Conservation (phyloP, 257 asterid species). For the Haberlea rhodopensis region DNA sequence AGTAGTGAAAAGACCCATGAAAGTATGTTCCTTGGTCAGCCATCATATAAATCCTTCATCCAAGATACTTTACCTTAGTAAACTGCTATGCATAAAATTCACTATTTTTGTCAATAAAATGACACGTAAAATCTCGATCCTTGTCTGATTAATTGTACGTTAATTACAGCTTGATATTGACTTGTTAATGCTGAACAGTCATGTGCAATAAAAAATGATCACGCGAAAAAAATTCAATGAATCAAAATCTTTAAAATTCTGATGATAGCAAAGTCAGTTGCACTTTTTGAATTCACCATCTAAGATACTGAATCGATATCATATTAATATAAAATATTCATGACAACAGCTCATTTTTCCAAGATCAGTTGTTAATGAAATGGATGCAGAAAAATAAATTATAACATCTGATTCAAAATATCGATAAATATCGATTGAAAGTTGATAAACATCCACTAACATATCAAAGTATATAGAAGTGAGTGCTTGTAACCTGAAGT, state of each 20-base stretch:
- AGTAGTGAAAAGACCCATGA: too few species aligned
- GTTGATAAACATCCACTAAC: constrained; percentile 17
- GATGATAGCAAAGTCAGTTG: neutral
- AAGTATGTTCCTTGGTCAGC: too few species aligned
- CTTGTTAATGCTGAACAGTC: neutral
- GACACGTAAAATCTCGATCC: neutral
- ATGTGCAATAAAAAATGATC: neutral
- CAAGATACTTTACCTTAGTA: too few species aligned
- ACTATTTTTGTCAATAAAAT: too few species aligned
- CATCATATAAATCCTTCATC: too few species aligned
- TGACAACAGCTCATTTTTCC: constrained; percentile 8
- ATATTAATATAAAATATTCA: neutral
- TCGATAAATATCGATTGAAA: constrained; percentile 13
- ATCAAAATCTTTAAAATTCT: neutral
- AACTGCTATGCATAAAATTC: neutral
- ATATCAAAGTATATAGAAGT: neutral
- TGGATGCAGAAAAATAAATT: neutral
- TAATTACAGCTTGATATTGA: neutral
- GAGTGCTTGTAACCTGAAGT: constrained; percentile 69
- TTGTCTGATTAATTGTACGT: neutral
- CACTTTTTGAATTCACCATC: neutral
- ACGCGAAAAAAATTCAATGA: neutral
- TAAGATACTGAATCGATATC: constrained; percentile 1
- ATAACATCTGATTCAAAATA: constrained; percentile 21
- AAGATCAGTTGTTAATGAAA: neutral